These are phyloP conservation scores for Saccharomycopsis malanga DNA, from an alignment of 805 yeast genomes.

Conservation along the genomic window DNA sequence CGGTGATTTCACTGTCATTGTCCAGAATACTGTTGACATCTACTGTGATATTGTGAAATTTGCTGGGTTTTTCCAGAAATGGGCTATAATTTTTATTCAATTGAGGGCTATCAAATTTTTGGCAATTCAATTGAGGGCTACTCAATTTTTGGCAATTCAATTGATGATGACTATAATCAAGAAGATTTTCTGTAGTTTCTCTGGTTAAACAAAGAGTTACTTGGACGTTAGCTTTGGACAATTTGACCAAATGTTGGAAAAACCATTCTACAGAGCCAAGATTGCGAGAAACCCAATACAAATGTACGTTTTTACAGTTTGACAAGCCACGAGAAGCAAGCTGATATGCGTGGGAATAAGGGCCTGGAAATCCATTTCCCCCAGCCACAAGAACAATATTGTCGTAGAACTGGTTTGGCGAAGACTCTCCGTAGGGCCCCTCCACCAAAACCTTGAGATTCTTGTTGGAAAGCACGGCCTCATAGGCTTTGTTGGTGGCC, in stretches of 20 bases:
- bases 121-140: not conserved
- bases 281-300: slow-evolving; percentile 61
- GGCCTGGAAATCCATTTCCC: slow-evolving; percentile 48
- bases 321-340: slow-evolving; percentile 18
- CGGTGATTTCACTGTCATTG: not conserved
- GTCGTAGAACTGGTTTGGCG: slow-evolving; percentile 34
- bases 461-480: slow-evolving; percentile 30
- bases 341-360: slow-evolving; percentile 35
- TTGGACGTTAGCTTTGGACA: slow-evolving; percentile 24
- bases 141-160: not conserved
- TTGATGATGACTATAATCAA: not conserved
- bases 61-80: not conserved
- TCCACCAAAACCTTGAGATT: slow-evolving; percentile 40
- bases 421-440: slow-evolving; percentile 56
- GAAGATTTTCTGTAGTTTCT: not conserved
- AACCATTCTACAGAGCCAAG: slow-evolving; percentile 46
- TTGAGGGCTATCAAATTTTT: not conserved
- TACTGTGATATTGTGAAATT: not conserved
- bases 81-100: too few relatives aligned
- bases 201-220: not conserved
- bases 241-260: slow-evolving; percentile 32
- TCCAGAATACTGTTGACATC: not conserved
- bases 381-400: slow-evolving; percentile 40
- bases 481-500: slow-evolving; percentile 39
- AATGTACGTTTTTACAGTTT: slow-evolving; percentile 28